Evolutionary conservation across 2,329 filamentous ascomycete genomes (phyloP), one percentile per base, ranked within the genome.

Genomic region (Fusarium lyarnte): DNA sequence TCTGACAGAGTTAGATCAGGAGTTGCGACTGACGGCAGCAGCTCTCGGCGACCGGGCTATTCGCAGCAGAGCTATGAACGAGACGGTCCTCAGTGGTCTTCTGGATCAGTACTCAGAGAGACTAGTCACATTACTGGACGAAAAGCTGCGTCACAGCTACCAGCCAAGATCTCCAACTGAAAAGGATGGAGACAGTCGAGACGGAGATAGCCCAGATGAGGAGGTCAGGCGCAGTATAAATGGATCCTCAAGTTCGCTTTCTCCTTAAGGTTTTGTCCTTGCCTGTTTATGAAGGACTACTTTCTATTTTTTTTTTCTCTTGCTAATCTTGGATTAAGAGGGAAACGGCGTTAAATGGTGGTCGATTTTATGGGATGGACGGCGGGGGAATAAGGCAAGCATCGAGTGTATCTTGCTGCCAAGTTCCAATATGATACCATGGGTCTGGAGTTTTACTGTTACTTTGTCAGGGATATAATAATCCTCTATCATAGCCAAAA

Each of bases 31-130:
- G 36, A 92, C 90, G 6, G 86, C 87, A 7, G 86, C 89, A 14
- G 90, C 90, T 11, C 81, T 92, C 35, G 87, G 87, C 6, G 88
- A 90, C 60, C 83, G 88, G 38, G 86, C 85, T 9, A 87, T 86
- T 65, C 82, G 88, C 70, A 88, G 84, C 79, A 83, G 86, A 78
- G 82, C 84, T 3, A 84, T 90, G 79, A 88, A 86, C 70, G 89
- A 91, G 76, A 87, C 85, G 23, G 84, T 88, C 53, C 82, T 92
- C 38, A 88, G 86, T 43, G 91, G 90, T 54, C 82, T 94, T 47
- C 83, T 95, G 12, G 93, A 94, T 73, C 89, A 93, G 81, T 94
- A 94, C 76, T 93, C 91, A 5, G 91, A 94, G 76, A 87, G 90
- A 66, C 83, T 95, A 52, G 89, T 94, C 10, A 89, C 86, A 49